Evolutionary conservation across 805 yeast genomes (phyloP).

Genomic region (Candida hispaniensis): DNA sequence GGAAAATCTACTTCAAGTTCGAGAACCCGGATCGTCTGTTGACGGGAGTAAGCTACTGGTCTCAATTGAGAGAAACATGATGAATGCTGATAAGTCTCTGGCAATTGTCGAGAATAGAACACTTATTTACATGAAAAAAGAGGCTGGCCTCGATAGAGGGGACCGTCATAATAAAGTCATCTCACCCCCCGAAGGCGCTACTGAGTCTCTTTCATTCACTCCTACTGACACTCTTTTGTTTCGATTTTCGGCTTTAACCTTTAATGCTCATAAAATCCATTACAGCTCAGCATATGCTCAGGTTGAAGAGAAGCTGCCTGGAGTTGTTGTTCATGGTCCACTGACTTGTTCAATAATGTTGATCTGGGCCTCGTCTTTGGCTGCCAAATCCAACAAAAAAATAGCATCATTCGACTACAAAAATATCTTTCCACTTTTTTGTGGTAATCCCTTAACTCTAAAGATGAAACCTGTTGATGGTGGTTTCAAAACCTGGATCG

Average conservation of each 20-base stretch:
- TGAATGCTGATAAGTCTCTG: conserved; percentile 23
- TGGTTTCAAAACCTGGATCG: conserved; percentile 27
- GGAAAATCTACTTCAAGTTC: conserved; percentile 38
- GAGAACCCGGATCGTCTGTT: conserved; percentile 16
- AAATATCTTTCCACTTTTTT: conserved; percentile 42
- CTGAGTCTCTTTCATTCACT: conserved; percentile 21
- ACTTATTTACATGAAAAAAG: conserved; percentile 45
- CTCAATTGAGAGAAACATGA: conserved; percentile 42
- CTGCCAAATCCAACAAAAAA: conserved; percentile 18
- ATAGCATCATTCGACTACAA: conserved; percentile 37
- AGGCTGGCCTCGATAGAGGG: conserved; percentile 21
- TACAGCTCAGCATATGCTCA: conserved; percentile 48
- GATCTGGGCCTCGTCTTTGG: conserved; percentile 36
- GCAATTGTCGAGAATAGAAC: conserved; percentile 44
- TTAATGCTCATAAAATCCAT: conserved; percentile 80
- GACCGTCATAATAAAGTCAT: conserved; percentile 19
- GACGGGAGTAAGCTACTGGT: conserved; percentile 36
- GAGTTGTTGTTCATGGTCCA: conserved; percentile 72
- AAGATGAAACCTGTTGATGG: conserved; percentile 17
- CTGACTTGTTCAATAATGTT: conserved; percentile 51
- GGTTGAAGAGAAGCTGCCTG: conserved; percentile 47
- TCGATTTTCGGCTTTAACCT: conserved; percentile 64
- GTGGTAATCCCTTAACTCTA: conserved; percentile 29
- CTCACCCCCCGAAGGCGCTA: conserved; percentile 14
- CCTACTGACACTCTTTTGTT: conserved; percentile 39